phyloP scores from a whole-genome alignment of 2,329 filamentous ascomycete genomes.

The Didymella pomorum region DNA sequence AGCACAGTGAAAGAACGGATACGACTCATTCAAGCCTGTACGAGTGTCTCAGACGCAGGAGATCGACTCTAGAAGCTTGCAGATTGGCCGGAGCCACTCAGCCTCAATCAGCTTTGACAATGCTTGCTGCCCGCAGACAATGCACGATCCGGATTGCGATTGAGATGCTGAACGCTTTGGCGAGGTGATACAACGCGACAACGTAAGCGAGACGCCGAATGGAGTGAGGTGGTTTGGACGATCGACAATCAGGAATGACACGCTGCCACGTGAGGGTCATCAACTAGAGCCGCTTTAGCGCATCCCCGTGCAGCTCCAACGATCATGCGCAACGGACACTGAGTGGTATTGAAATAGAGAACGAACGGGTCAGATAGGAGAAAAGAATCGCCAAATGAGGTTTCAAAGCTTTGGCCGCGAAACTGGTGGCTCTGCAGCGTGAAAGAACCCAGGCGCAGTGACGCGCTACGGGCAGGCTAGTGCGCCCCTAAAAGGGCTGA shows the following conservation, averaged over 20 bases:
- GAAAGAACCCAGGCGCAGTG: background rate
- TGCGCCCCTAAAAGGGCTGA: slow-evolving; percentile 8
- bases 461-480: slow-evolving; percentile 13
- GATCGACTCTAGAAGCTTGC: slow-evolving; percentile 1
- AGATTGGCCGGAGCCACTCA: slow-evolving; percentile 2
- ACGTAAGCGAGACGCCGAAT: slow-evolving; percentile 23
- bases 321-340: background rate
- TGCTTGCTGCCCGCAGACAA: slow-evolving; percentile 21
- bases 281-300: slow-evolving; percentile 11
- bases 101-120: slow-evolving; percentile 9
- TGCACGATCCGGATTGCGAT: slow-evolving; percentile 9
- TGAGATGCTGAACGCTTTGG: slow-evolving; percentile 4
- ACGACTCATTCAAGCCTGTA: slow-evolving; percentile 3
- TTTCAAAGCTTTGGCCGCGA: background rate
- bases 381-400: background rate
- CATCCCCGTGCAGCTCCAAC: slow-evolving; percentile 1
- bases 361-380: background rate
- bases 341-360: background rate
- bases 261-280: slow-evolving; percentile 20
- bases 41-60: slow-evolving; percentile 5
- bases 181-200: slow-evolving; percentile 22
- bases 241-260: slow-evolving; percentile 19
- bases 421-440: background rate
- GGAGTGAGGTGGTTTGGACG: slow-evolving; percentile 19
- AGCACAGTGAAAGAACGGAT: slow-evolving; percentile 1